Evolutionary conservation across 2,329 filamentous ascomycete species (phyloP).

Genomic region (Myriosclerotinia scirpicola): DNA sequence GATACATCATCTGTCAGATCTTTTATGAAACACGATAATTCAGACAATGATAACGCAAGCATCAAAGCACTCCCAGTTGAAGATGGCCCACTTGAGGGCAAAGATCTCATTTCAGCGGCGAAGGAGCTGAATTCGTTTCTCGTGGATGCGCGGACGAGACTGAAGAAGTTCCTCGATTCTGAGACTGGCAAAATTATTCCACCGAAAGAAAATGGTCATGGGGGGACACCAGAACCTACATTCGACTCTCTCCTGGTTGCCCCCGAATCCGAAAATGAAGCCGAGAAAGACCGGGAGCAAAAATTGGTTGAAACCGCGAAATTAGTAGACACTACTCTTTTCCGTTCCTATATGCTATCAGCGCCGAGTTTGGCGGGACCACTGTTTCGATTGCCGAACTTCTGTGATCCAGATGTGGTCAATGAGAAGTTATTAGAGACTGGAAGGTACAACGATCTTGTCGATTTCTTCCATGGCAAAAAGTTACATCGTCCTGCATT

Average conservation of each 20-base stretch:
- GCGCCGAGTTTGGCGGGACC: conserved; percentile 81
- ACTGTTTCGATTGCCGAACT: conserved; percentile 93
- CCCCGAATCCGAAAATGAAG: conserved; percentile 39
- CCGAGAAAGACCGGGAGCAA: conserved; percentile 61
- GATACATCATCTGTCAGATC: conserved; percentile 61
- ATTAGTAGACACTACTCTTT: conserved; percentile 89
- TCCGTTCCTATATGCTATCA: conserved; percentile 92
- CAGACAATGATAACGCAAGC: conserved; percentile 56
- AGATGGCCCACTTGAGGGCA: conserved; percentile 66
- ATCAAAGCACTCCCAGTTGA: conserved; percentile 49
- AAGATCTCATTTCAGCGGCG: conserved; percentile 79
- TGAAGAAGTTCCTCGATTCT: conserved; percentile 62
- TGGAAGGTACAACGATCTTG: conserved; percentile 85
- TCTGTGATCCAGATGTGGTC: conserved; percentile 93
- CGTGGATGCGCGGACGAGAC: conserved; percentile 73
- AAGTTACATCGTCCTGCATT: conserved; percentile 86
- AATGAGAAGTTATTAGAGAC: conserved; percentile 89
- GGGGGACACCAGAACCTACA: conserved; percentile 49
- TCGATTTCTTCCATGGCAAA: conserved; percentile 98
- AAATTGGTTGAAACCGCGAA: conserved; percentile 75
- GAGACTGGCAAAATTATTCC: conserved; percentile 61
- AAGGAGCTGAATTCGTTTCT: conserved; percentile 84
- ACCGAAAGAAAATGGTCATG: conserved; percentile 42
- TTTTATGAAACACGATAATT: conserved; percentile 51
- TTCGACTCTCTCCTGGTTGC: conserved; percentile 58